phyloP scores from a whole-genome alignment of 371 early-diverging fungal genomes.

The Apophysomyces trapeziformis region DNA sequence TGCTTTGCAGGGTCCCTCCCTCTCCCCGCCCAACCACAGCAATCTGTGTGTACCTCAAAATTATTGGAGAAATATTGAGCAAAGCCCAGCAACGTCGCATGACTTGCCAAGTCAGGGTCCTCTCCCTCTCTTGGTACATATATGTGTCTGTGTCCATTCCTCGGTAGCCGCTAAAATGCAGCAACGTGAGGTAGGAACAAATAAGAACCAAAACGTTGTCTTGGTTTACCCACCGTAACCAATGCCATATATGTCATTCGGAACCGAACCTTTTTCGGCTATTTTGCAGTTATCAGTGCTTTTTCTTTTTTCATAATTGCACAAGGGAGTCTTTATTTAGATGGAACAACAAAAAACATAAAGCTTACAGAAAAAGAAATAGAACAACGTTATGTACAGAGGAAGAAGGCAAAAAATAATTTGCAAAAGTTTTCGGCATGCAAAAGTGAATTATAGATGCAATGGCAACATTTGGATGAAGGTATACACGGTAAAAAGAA shows the following conservation, averaged over 20 bases:
- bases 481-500: no score
- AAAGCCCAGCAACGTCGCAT: neutral
- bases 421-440: no score
- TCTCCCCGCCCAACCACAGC: no score
- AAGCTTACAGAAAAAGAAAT: conserved; percentile 1
- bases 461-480: no score
- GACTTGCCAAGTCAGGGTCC: neutral
- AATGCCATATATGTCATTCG: neutral
- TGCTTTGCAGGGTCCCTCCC: neutral
- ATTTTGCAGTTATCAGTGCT: neutral
- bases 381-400: no score
- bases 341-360: neutral
- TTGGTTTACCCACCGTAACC: no score
- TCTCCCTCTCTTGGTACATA: neutral
- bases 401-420: no score
- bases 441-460: no score
- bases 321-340: conserved; percentile 1
- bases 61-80: neutral
- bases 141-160: neutral
- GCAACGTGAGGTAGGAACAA: no score
- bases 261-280: conserved; percentile 3
- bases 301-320: conserved; percentile 1
- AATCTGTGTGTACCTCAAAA: neutral
- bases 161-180: no score
- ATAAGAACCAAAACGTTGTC: no score